Conservation (phyloP, 257 asterid species). For the Lavandula angustifolia region DNA sequence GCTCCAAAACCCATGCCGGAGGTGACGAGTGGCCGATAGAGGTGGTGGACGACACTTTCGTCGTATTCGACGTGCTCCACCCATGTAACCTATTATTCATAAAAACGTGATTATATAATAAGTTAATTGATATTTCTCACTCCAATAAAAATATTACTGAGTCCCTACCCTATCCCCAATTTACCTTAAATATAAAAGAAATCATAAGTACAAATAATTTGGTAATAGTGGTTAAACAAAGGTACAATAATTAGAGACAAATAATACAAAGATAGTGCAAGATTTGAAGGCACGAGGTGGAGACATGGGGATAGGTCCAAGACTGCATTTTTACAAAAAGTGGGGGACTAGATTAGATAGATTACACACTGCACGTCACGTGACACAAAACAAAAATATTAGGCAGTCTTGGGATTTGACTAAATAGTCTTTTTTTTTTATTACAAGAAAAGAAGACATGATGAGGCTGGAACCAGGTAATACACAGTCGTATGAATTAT, state of each 20-base stretch:
- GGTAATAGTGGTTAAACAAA: neutral
- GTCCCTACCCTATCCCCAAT: too few relatives aligned
- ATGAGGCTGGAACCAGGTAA: constrained; percentile 61
- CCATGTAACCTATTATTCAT: constrained; percentile 64
- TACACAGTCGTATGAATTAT: constrained; percentile 35
- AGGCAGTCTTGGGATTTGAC: constrained; percentile 50
- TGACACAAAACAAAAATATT: constrained; percentile 48
- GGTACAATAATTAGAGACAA: constrained; percentile 25
- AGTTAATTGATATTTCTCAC: too few relatives aligned
- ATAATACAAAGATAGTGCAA: constrained; percentile 35
- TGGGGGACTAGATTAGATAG: neutral
- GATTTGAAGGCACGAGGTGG: constrained; percentile 70
- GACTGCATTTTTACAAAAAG: constrained; percentile 6
- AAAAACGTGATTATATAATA: neutral
- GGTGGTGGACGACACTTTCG: constrained; percentile 73
- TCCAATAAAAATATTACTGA: too few relatives aligned
- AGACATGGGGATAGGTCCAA: constrained; percentile 37
- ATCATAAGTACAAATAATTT: constrained; percentile 23
- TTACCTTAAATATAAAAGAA: too few relatives aligned
- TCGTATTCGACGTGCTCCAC: constrained; percentile 87
- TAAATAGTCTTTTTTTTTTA: constrained; percentile 35
- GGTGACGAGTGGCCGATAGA: constrained; percentile 61
- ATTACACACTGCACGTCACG: constrained; percentile 48
- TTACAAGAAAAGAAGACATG: constrained; percentile 47
- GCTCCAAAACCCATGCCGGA: constrained; percentile 97